Base-by-base conservation (phyloP, 148 eudicot species). In the Agrostemma githago region DNA sequence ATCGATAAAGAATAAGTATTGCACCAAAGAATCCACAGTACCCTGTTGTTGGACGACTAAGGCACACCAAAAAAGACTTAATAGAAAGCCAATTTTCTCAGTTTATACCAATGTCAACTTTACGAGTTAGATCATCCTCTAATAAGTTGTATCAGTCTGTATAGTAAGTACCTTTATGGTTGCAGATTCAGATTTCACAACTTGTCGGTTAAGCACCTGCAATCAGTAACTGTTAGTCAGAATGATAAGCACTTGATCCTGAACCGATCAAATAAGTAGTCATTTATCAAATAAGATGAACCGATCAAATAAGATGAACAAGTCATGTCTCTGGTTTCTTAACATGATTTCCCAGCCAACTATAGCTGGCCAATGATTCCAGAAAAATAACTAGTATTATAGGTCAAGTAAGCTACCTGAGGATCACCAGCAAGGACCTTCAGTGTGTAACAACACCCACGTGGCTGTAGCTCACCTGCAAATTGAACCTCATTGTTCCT, bases 401-500 rank as follows among this genome's bases (percentile, higher is more conserved):
- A 58, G 9, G n/a, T 14, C 43, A 40, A 57, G 14, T 37, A 20
- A 20, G 74, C 76, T 76, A 92, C 98, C 93, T 90, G 84, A 59
- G 53, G 74, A 78, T 95, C 97, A 78, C 93, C 97, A 11, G 89
- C 73, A 69, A 87, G 81, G 63, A 86, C 70, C 14, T 83, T 73
- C 48, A 95, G 73, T 41, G 82, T 78, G 75, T 83, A 95, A 59
- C 73, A 76, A 75, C 93, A 92, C 67, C 98, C 98, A 40, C 82
- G 85, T 7, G 91, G 86, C 74, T 94, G 98, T 39, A 92, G 72
- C 79, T 92, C 96, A 73, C 98, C 98, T 57, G 97, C 98, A 79
- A 94, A 94, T 78, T 94, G 97, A 78, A 92, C 98, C 81, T 92
- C 96, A 71, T 88, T 94, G 82, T 94, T 94, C 86, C 97, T 93